These are phyloP conservation scores for Phytophthora sp. DNA, from an alignment of 352 stramenopile genomes.

Conservation along the genomic window DNA sequence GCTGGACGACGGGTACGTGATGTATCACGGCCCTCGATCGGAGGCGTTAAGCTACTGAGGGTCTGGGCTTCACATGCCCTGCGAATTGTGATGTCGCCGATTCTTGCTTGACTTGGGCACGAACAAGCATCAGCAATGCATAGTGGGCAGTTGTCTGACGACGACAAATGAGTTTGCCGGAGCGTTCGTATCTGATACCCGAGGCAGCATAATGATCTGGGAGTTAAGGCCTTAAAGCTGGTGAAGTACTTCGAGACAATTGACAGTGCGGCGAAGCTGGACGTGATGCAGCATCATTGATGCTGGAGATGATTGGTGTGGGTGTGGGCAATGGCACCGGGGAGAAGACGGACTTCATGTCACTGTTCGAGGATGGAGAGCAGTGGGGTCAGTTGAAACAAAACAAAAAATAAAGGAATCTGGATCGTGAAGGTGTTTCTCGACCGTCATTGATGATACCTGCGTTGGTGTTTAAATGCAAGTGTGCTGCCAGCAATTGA, in stretches of 20 bases:
- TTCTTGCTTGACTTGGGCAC: conserved; percentile 48
- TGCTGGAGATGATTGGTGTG: conserved; percentile 72
- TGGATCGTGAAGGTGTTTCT: conserved; percentile 20
- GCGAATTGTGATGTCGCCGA: conserved; percentile 44
- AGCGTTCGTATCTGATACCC: conserved; percentile 21
- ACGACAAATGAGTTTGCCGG: conserved; percentile 21
- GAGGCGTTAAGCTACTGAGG: conserved; percentile 65
- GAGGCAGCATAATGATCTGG: conserved; percentile 36
- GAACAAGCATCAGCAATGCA: conserved; percentile 40
- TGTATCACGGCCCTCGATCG: conserved; percentile 82
- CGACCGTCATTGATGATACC: conserved; percentile 6
- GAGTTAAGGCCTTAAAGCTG: conserved; percentile 38
- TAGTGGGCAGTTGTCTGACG: not conserved
- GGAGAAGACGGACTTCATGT: conserved; percentile 18
- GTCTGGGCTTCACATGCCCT: conserved; percentile 54
- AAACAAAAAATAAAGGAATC: too few relatives aligned
- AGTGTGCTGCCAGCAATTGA: conserved; percentile 30
- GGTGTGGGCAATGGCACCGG: conserved; percentile 39
- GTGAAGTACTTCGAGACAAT: conserved; percentile 62
- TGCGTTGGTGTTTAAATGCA: conserved; percentile 29
- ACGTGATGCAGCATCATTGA: conserved; percentile 87
- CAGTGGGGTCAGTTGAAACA: conserved; percentile 10
- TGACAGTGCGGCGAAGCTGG: conserved; percentile 41
- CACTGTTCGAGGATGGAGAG: conserved; percentile 16
- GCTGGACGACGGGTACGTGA: conserved; percentile 82